Conservation (phyloP, 805 yeast species). For the Candida vaughaniae region DNA sequence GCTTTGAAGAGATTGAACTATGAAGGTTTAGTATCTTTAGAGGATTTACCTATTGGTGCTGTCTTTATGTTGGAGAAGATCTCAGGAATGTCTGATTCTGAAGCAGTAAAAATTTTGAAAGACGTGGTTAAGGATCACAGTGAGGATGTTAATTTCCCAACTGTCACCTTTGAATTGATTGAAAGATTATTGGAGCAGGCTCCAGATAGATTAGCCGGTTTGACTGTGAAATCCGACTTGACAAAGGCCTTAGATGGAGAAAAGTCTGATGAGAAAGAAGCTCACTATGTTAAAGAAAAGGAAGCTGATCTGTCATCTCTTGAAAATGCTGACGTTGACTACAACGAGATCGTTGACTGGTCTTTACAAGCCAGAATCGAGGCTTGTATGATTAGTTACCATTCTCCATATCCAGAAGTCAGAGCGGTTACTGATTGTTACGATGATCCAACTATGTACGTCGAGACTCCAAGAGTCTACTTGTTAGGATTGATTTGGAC, state of each 20-base stretch:
- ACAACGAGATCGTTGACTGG: conserved; percentile 21
- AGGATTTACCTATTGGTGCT: conserved; percentile 29
- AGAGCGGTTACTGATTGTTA: conserved; percentile 58
- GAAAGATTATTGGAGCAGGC: conserved; percentile 12
- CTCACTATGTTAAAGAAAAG: background rate
- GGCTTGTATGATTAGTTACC: conserved; percentile 39
- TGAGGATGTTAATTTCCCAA: conserved; percentile 32
- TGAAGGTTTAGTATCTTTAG: conserved; percentile 24
- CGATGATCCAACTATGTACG: conserved; percentile 49
- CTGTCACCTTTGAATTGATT: conserved; percentile 29
- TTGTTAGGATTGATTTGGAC: conserved; percentile 51
- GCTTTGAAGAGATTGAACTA: conserved; percentile 26
- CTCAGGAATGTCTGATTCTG: conserved; percentile 30
- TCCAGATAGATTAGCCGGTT: background rate
- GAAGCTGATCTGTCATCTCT: background rate
- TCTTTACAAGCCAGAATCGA: conserved; percentile 34
- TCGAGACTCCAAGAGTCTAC: conserved; percentile 56
- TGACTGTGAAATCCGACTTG: background rate
- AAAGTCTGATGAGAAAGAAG: conserved; percentile 1
- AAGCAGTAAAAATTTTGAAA: conserved; percentile 39
- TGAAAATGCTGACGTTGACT: background rate
- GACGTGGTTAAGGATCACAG: conserved; percentile 32
- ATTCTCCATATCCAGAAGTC: conserved; percentile 64
- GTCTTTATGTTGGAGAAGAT: conserved; percentile 43
- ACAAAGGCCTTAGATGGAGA: background rate